Percentiles rank a stretch among this genome's conserved stretches.
Conservation (phyloP, 164 flowering plant species). For the Vitis rotundifolia region DNA sequence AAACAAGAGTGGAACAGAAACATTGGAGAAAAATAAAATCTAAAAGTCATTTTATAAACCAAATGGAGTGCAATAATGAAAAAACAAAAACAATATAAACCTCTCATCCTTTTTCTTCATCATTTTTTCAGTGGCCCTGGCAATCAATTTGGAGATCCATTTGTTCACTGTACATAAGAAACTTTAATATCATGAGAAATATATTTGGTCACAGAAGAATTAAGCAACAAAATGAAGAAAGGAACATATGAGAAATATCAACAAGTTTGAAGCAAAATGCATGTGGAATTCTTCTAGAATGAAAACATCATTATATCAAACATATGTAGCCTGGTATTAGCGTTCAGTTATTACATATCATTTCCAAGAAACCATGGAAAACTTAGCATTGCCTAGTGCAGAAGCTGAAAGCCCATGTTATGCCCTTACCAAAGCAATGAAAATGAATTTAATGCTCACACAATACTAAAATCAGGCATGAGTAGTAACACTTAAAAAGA, state of each 20-base stretch:
- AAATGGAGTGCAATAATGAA: neutral
- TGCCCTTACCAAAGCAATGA: no score
- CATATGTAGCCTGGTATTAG: no score
- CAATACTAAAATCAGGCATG: no score
- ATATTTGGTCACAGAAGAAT: neutral
- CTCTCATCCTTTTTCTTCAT: slow-evolving; percentile 98
- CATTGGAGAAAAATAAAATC: neutral
- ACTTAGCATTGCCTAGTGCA: no score
- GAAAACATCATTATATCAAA: no score
- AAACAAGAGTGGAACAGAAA: neutral
- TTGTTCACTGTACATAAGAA: slow-evolving; percentile 67
- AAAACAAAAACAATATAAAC: slow-evolving; percentile 27
- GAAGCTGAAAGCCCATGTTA: no score
- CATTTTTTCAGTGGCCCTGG: slow-evolving; percentile 86
- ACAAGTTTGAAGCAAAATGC: no score
- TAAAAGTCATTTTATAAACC: neutral
- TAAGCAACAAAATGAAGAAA: neutral
- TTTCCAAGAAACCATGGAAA: no score
- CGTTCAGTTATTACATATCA: no score
- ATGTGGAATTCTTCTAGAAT: no score
- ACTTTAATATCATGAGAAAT: neutral
- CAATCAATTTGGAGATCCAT: slow-evolving; percentile 86
- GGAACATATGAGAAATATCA: neutral
- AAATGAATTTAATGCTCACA: no score
- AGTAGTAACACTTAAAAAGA: no score